Percentiles rank a stretch among this genome's conserved stretches.
Conservation (phyloP, 352 stramenopile genomes). For the Pythium grandisporangium region DNA sequence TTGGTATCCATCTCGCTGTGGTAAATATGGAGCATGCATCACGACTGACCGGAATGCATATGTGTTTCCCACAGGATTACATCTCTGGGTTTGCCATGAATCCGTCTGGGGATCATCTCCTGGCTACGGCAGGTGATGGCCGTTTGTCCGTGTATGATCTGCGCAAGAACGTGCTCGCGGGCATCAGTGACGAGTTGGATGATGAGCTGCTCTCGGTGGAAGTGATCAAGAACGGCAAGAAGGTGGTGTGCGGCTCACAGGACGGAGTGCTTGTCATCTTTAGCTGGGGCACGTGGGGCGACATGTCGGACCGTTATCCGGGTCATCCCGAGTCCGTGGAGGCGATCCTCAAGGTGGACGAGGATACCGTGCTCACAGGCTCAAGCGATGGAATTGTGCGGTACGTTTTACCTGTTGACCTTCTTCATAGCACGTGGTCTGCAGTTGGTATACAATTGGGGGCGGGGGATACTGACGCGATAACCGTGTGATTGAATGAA, state of each 20-base stretch:
- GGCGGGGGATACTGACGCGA: no score
- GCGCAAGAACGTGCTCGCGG: conserved; percentile 65
- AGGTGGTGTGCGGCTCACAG: conserved; percentile 93
- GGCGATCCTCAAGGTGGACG: conserved; percentile 93
- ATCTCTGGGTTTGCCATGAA: conserved; percentile 90
- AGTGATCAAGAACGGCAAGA: conserved; percentile 87
- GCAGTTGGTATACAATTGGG: not conserved
- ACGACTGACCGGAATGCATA: no score
- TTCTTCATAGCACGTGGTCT: not conserved
- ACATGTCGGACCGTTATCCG: conserved; percentile 94
- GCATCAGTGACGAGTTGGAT: conserved; percentile 80
- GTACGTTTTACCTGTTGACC: conserved; percentile 23
- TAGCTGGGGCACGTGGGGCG: conserved; percentile 92
- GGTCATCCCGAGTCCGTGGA: conserved; percentile 94
- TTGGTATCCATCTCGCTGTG: not conserved
- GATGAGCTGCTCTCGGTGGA: conserved; percentile 66
- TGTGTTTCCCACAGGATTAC: no score
- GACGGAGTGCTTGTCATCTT: conserved; percentile 94
- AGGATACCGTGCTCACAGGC: conserved; percentile 95
- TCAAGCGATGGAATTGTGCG: conserved; percentile 94
- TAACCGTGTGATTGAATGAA: no score
- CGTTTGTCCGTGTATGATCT: conserved; percentile 90
- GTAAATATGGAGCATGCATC: no score
- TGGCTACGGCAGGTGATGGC: conserved; percentile 89
- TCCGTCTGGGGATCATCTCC: conserved; percentile 69